A percentile compares a stretch with the other conserved stretches of the same genome.
Conservation (phyloP, 257 asterid species). For the Buddleja alternifolia region DNA sequence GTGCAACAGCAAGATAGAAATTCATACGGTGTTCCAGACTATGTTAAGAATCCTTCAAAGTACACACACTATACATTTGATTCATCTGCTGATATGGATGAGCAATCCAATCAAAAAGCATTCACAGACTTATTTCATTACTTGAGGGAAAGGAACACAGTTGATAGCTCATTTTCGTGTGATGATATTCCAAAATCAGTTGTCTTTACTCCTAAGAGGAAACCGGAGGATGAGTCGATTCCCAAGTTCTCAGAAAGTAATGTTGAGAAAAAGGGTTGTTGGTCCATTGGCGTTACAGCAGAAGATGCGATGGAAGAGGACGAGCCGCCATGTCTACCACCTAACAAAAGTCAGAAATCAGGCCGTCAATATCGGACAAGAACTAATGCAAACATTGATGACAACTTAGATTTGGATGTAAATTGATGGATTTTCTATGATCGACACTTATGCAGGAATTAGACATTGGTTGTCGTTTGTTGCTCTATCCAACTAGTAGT, state of each 20-base stretch:
- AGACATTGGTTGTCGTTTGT: too few species aligned
- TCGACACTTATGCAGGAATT: too few species aligned
- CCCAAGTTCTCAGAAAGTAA: slow-evolving; percentile 32
- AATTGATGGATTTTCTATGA: too few species aligned
- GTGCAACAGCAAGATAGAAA: slow-evolving; percentile 31
- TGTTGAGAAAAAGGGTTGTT: slow-evolving; percentile 38
- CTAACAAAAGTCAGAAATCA: slow-evolving; percentile 35
- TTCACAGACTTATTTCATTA: slow-evolving; percentile 51
- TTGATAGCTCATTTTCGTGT: slow-evolving; percentile 26
- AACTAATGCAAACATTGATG: slow-evolving; percentile 29
- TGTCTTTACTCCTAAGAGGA: slow-evolving; percentile 63
- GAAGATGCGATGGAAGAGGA: slow-evolving; percentile 80
- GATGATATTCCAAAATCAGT: slow-evolving; percentile 46
- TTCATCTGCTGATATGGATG: slow-evolving; percentile 61
- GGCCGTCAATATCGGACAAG: slow-evolving; percentile 63
- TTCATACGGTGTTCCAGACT: slow-evolving; percentile 61
- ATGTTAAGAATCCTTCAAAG: slow-evolving; percentile 77
- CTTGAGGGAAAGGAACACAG: slow-evolving; percentile 43
- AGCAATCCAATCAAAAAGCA: slow-evolving; percentile 64
- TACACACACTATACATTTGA: slow-evolving; percentile 70
- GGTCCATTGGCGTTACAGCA: slow-evolving; percentile 51
- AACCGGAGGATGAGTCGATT: slow-evolving; percentile 28
- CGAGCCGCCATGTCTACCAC: slow-evolving; percentile 27
- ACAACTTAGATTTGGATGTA: background rate
- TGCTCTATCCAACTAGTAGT: too few species aligned